These are phyloP conservation scores for Calonectria naviculata DNA, from an alignment of 2,329 filamentous ascomycete species.

Conservation along the genomic window DNA sequence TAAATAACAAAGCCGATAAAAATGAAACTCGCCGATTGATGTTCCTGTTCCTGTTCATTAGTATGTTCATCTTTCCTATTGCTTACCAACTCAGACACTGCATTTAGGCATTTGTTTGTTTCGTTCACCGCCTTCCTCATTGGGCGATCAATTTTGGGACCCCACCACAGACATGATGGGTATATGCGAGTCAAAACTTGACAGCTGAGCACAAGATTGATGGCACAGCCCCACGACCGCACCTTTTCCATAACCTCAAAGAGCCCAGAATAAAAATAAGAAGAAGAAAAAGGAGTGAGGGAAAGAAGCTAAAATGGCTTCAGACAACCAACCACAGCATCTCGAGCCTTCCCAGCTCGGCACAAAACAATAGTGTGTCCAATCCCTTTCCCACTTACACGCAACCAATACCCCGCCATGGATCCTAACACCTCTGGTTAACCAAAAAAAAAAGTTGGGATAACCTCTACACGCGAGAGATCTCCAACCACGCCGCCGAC, in stretches of 20 bases:
- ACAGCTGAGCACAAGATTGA: not conserved
- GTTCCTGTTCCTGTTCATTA: too few relatives aligned
- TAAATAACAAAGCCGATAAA: too few relatives aligned
- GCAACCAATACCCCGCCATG: not conserved
- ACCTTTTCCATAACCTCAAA: too few relatives aligned
- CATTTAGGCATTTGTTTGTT: not conserved
- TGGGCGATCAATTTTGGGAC: slow-evolving; percentile 18
- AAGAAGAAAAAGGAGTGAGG: not conserved
- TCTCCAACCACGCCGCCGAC: slow-evolving; percentile 77
- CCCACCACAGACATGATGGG: slow-evolving; percentile 32
- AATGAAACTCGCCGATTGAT: too few relatives aligned
- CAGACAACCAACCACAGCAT: slow-evolving; percentile 63
- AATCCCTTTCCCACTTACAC: not conserved
- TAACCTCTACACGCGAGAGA: slow-evolving; percentile 76
- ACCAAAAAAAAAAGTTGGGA: slow-evolving; percentile 71
- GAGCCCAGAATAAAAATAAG: not conserved
- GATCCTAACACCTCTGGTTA: slow-evolving; percentile 20
- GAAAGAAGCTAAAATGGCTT: slow-evolving; percentile 26
- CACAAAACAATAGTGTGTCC: slow-evolving; percentile 87
- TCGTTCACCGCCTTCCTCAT: slow-evolving; percentile 39
- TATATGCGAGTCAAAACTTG: not conserved
- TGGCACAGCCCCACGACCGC: not conserved
- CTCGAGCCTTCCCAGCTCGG: slow-evolving; percentile 84
- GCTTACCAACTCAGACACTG: too few relatives aligned
- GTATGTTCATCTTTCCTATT: too few relatives aligned